Evolutionary conservation across 2,329 filamentous ascomycete genomes (phyloP).

Genomic region (Penicillium rolfsii): DNA sequence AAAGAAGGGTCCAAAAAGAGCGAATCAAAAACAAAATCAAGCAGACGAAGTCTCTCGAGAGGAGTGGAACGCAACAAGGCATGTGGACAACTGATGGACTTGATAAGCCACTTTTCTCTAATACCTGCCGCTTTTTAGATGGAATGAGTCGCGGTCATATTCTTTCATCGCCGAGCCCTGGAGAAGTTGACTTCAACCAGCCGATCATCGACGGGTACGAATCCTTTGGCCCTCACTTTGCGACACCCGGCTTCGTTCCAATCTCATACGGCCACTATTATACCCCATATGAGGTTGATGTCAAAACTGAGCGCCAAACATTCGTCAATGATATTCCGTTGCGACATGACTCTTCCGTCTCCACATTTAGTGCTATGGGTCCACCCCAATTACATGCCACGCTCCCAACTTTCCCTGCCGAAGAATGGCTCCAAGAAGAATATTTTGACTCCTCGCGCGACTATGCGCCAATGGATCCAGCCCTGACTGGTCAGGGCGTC

Average conservation of each 20-base stretch:
- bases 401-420: conserved; percentile 65
- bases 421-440: conserved; percentile 74
- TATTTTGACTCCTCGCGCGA: conserved; percentile 56
- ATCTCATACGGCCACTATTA: conserved; percentile 58
- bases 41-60: conserved; percentile 91
- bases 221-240: conserved; percentile 46
- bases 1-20: conserved; percentile 85
- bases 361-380: conserved; percentile 90
- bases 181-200: not conserved
- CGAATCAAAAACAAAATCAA: conserved; percentile 97
- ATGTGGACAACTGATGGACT: conserved; percentile 2
- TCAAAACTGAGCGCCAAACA: conserved; percentile 93
- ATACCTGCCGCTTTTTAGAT: not conserved
- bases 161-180: not conserved
- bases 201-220: conserved; percentile 47
- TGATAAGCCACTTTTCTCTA: not conserved
- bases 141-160: not conserved
- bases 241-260: conserved; percentile 60
- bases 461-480: conserved; percentile 44
- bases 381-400: conserved; percentile 72
- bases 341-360: conserved; percentile 81
- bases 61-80: conserved; percentile 61
- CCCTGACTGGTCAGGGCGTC: not conserved
- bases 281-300: conserved; percentile 87
- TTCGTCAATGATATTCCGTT: conserved; percentile 90